phyloP scores from a whole-genome alignment of 2,329 filamentous ascomycete genomes.

The Sporothrix inflata region DNA sequence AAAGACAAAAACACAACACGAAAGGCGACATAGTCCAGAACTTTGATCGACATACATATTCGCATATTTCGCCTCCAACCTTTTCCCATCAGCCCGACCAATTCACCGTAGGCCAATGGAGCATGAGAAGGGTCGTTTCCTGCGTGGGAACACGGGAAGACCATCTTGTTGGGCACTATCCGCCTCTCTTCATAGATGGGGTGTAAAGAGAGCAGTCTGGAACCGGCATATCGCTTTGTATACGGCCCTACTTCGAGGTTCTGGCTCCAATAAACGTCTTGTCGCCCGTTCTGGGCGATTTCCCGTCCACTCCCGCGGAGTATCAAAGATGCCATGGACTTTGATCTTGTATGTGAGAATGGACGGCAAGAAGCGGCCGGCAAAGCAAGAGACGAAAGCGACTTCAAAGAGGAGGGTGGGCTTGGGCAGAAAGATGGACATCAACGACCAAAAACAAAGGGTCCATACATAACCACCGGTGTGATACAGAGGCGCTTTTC shows the following conservation, averaged over 20 bases:
- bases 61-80: background rate
- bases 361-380: background rate
- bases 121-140: background rate
- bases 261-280: too few relatives aligned
- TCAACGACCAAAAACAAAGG: background rate
- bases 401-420: background rate
- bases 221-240: background rate
- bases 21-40: background rate
- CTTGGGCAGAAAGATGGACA: conserved; percentile 4
- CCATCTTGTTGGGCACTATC: background rate
- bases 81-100: background rate
- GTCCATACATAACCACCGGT: background rate
- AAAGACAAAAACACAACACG: too few relatives aligned
- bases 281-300: background rate
- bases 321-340: background rate
- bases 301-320: background rate
- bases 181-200: too few relatives aligned
- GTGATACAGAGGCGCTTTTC: background rate
- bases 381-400: background rate
- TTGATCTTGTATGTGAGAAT: background rate
- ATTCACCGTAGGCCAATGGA: conserved; percentile 1
- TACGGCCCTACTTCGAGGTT: background rate
- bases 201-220: background rate
- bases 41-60: conserved; percentile 8
- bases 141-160: background rate